These are phyloP conservation scores for Aureobasidium sp. DNA, from an alignment of 2,329 filamentous ascomycete genomes.

Conservation along the genomic window DNA sequence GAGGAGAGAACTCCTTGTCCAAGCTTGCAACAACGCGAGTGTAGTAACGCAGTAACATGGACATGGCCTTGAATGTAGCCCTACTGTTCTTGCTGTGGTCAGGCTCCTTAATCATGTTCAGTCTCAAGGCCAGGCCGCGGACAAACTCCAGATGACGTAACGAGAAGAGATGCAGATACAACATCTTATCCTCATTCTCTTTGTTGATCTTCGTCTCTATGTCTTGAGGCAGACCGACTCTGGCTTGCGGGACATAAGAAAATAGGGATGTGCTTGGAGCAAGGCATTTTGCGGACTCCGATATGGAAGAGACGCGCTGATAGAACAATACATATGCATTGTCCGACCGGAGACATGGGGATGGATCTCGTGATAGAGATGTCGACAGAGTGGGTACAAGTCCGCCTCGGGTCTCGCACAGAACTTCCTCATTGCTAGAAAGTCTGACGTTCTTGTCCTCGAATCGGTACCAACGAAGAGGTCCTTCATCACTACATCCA, in stretches of 20 bases:
- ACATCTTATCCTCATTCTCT: conserved; percentile 66
- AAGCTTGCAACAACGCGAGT: conserved; percentile 66
- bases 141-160: conserved; percentile 61
- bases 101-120: conserved; percentile 41
- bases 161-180: conserved; percentile 73
- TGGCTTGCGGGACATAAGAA: conserved; percentile 32
- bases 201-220: conserved; percentile 50
- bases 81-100: conserved; percentile 23
- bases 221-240: conserved; percentile 35
- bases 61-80: conserved; percentile 44
- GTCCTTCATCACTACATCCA: not conserved
- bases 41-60: conserved; percentile 54
- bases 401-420: conserved; percentile 60
- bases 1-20: conserved; percentile 47
- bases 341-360: conserved; percentile 20
- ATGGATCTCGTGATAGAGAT: conserved; percentile 38
- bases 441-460: conserved; percentile 76
- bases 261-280: not conserved
- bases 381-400: conserved; percentile 50
- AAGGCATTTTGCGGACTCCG: conserved; percentile 15
- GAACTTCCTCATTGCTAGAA: conserved; percentile 68
- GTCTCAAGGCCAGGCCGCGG: conserved; percentile 49
- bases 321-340: conserved; percentile 99
- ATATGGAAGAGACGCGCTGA: conserved; percentile 63
- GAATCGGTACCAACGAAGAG: conserved; percentile 70